Base-by-base conservation (phyloP, 805 yeast species). In the Metschnikowia cerradonensis region DNA sequence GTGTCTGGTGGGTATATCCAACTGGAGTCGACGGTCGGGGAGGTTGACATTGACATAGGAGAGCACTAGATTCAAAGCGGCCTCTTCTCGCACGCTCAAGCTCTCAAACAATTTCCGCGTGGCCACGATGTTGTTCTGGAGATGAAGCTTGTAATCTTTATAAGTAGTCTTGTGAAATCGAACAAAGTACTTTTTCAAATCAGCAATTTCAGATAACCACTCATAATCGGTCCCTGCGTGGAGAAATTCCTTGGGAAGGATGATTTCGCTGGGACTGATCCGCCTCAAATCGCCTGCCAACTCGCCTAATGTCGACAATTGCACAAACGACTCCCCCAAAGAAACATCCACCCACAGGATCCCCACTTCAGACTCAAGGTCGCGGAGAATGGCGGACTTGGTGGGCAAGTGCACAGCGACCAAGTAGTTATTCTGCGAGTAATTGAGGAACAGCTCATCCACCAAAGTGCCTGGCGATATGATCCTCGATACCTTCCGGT, bases 381-480 rank as follows among this genome's bases (percentile, higher is more conserved):
- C 76, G 10, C 56, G 79, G 63, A 34, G 68, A 55, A 50, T 67
- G 59, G 50, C 67, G 59, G 67, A 72, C 60, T 55, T 76, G 60
- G 66, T 76, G 13, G 44, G 41, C 14, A 52, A 51, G 6, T 79
- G 77, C 13, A 92, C 74, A 4, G 88, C 79, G 22, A 86, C 71
- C 34, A 92, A 68, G 62, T 76, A 90, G 60, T 90, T 89, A 58
- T 87, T 87, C 44, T 80, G 77, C 52, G 80, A 81, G 51, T 81
- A 81, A 63, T 90, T 87, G 60, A 92, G 71, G 54, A 92, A 84
- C 0, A 86, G 82, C 59, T 92, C 97, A 60, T 89, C 96, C 10
- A 92, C 79, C 33, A 92, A 76, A 0, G 98, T 92, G 0, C 99
- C 99, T 0, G 97, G 97, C 0, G 97, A 86, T 1, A 94, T 81